A percentile compares a stretch with the other conserved stretches of the same genome.
Evolutionary conservation across 2,329 filamentous ascomycete genomes (phyloP).

Genomic region (Paecilomyces niveus): DNA sequence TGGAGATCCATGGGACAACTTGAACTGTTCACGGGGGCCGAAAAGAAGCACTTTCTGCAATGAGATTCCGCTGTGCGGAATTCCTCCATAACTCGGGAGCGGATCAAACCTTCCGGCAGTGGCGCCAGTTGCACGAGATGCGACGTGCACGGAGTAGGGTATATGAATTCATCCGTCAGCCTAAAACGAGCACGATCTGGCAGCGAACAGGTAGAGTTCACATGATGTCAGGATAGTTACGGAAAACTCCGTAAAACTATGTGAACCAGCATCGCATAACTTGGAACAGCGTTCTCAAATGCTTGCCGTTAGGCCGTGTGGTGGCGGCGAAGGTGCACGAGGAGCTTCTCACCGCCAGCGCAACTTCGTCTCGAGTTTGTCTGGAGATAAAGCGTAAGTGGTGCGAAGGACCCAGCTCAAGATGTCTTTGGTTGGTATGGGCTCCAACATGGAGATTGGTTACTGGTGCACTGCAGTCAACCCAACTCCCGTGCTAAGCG

Average conservation of each 20-base stretch:
- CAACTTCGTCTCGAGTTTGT: neutral
- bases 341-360: neutral
- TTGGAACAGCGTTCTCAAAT: neutral
- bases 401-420: no score
- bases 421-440: neutral
- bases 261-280: neutral
- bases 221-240: neutral
- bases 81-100: neutral
- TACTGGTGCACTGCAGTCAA: neutral
- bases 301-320: no score
- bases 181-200: neutral
- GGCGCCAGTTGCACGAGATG: neutral
- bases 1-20: neutral
- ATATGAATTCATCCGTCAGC: neutral
- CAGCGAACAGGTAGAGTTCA: neutral
- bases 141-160: neutral
- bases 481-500: neutral
- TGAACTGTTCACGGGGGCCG: neutral
- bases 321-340: neutral
- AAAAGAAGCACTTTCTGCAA: neutral
- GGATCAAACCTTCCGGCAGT: neutral
- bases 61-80: neutral
- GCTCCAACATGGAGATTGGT: neutral
- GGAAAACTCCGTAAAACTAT: neutral
- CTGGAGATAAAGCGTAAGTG: no score